Conservation (phyloP, 2,329 filamentous ascomycete genomes). For the Microsporum ferrugineum region DNA sequence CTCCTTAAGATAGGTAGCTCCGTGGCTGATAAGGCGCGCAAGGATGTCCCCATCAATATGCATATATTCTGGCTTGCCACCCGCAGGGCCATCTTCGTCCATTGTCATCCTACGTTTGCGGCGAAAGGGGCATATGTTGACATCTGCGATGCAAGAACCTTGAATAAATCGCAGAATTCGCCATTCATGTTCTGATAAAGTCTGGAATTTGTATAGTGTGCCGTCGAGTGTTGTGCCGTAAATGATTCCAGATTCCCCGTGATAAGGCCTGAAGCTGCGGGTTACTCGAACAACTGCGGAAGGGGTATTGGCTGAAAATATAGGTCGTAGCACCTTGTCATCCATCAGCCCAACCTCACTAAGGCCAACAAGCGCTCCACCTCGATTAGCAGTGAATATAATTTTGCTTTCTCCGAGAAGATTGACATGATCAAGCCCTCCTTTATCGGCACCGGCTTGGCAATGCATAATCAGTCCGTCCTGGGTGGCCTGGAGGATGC, state of each 20-base stretch:
- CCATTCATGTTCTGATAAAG: constrained; percentile 54
- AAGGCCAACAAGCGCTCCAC: constrained; percentile 40
- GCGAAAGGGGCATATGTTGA: constrained; percentile 41
- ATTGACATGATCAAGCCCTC: constrained; percentile 28
- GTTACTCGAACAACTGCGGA: constrained; percentile 25
- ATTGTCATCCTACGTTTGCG: constrained; percentile 21
- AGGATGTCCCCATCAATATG: constrained; percentile 60
- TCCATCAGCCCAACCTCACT: constrained; percentile 19
- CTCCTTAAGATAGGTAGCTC: constrained; percentile 22
- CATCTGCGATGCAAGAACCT: constrained; percentile 47
- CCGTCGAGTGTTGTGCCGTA: constrained; percentile 61
- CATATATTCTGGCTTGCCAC: constrained; percentile 39
- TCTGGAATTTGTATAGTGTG: constrained; percentile 55
- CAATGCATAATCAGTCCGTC: constrained; percentile 25
- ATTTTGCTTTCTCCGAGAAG: constrained; percentile 34
- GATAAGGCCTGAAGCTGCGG: constrained; percentile 6
- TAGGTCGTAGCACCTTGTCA: constrained; percentile 24
- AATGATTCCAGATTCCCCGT: constrained; percentile 24
- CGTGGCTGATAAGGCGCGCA: constrained; percentile 40
- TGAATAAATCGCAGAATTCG: constrained; percentile 62
- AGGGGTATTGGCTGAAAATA: constrained; percentile 24
- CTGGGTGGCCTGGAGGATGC: constrained; percentile 35
- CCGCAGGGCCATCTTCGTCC: constrained; percentile 30
- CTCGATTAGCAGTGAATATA: constrained; percentile 40
- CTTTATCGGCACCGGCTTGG: constrained; percentile 24